phyloP scores from a whole-genome alignment of 371 early-diverging fungal species.

The Mucor irregularis region DNA sequence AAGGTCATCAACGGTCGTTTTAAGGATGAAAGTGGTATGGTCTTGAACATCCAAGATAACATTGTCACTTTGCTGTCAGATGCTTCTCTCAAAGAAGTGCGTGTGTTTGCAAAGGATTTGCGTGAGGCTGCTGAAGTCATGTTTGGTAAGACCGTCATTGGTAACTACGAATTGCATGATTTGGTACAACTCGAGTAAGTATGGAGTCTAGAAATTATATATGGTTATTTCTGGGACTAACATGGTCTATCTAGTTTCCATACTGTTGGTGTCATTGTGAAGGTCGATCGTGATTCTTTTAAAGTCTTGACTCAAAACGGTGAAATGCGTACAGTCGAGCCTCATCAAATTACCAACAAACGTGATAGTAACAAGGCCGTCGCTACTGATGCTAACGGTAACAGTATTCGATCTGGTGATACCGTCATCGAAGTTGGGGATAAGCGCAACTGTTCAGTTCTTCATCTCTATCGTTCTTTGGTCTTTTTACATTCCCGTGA shows the following conservation, averaged over 20 bases:
- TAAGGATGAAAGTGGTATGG: constrained; percentile 87
- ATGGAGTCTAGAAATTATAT: not conserved
- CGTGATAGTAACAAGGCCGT: constrained; percentile 69
- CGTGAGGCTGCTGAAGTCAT: constrained; percentile 66
- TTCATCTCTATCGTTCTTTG: constrained; percentile 69
- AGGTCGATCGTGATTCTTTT: constrained; percentile 75
- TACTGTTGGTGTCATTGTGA: constrained; percentile 83
- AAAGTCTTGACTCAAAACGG: constrained; percentile 84
- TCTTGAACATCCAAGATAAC: constrained; percentile 76
- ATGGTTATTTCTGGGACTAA: not conserved
- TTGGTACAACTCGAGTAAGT: constrained; percentile 72
- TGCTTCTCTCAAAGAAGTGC: constrained; percentile 67
- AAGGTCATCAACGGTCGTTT: constrained; percentile 91
- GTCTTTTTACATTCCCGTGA: constrained; percentile 73
- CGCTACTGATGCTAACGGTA: constrained; percentile 77
- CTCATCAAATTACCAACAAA: constrained; percentile 72
- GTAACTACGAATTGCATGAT: constrained; percentile 82
- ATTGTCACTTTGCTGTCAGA: constrained; percentile 86
- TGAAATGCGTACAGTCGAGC: constrained; percentile 64
- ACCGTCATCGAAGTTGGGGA: constrained; percentile 75
- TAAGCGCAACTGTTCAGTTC: constrained; percentile 60
- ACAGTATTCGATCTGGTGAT: constrained; percentile 81
- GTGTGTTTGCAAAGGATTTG: constrained; percentile 90
- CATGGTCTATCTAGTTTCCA: constrained; percentile 33
- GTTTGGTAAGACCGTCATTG: constrained; percentile 48